Conservation (phyloP, 306 rosid genomes). For the Geum urbanum region DNA sequence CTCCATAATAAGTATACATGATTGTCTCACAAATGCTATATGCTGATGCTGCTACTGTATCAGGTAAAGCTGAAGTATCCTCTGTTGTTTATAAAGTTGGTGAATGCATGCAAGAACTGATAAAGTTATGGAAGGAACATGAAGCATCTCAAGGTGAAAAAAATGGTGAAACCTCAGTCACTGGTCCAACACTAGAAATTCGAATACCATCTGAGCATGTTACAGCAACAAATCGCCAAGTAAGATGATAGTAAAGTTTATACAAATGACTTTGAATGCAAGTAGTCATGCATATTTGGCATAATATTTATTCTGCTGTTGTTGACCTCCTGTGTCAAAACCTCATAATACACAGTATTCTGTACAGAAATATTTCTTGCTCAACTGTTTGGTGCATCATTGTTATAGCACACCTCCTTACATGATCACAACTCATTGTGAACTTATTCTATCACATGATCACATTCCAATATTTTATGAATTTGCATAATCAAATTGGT, state of each 20-base stretch:
- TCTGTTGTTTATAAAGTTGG: conserved; percentile 82
- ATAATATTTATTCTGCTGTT: not conserved
- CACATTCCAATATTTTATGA: no score
- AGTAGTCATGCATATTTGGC: not conserved
- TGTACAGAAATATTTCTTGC: no score
- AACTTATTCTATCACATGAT: no score
- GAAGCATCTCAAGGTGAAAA: conserved; percentile 59
- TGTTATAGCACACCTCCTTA: no score
- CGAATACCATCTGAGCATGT: conserved; percentile 87
- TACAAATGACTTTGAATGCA: not conserved
- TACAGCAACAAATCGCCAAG: conserved; percentile 94
- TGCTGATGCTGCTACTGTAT: conserved; percentile 28
- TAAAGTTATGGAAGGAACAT: conserved; percentile 77
- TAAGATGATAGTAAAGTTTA: conserved; percentile 31
- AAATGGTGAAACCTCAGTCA: conserved; percentile 52
- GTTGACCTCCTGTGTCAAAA: not conserved
- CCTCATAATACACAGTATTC: no score
- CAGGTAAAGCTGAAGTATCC: conserved; percentile 77
- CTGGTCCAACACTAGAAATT: conserved; percentile 81
- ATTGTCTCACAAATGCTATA: conserved; percentile 25
- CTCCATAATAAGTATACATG: not conserved
- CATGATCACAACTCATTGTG: no score
- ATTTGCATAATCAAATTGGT: no score
- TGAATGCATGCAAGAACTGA: conserved; percentile 91
- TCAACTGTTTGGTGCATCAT: no score